These are phyloP conservation scores for Papiliotrema terrestris DNA, from an alignment of 1,284 basidiomycete genomes.

Conservation along the genomic window DNA sequence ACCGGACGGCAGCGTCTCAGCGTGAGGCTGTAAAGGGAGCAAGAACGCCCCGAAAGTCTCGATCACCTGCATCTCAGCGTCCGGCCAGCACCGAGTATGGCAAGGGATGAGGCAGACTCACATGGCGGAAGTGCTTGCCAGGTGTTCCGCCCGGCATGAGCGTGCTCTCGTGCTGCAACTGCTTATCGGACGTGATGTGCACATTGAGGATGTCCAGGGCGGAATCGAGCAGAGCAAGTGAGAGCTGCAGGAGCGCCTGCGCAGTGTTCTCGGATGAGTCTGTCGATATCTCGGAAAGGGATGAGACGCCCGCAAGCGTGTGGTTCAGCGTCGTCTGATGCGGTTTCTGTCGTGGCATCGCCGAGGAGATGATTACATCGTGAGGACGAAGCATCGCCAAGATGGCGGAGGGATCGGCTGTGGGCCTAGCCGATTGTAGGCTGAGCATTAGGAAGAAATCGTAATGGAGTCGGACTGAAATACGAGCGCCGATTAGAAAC, in stretches of 20 bases:
- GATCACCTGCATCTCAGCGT: conserved; percentile 24
- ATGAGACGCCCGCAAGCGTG: neutral
- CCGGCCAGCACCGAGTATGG: neutral
- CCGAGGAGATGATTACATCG: too few species aligned
- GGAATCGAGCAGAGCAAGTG: conserved; percentile 34
- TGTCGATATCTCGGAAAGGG: conserved; percentile 1
- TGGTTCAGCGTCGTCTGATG: conserved; percentile 4
- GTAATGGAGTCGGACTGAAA: too few species aligned
- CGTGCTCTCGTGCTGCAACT: conserved; percentile 27
- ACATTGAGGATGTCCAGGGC: conserved; percentile 31
- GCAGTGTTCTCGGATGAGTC: conserved; percentile 23
- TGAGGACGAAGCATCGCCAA: too few species aligned
- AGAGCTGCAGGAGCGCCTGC: conserved; percentile 29
- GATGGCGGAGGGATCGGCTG: too few species aligned
- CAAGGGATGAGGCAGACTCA: conserved; percentile 7
- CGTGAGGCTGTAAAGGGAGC: conserved; percentile 14
- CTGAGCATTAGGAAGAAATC: too few species aligned
- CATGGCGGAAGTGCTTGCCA: conserved; percentile 46
- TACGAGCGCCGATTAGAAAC: too few species aligned
- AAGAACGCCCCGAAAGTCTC: conserved; percentile 42
- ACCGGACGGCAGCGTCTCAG: neutral
- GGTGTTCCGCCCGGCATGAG: conserved; percentile 42
- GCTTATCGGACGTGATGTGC: conserved; percentile 24
- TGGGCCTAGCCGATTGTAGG: too few species aligned
- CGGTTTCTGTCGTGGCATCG: too few species aligned